A percentile compares a stretch with the other conserved stretches of the same genome.
phyloP scores from a whole-genome alignment of 176 grass and related monocot genomes.

The Oryza australiensis region DNA sequence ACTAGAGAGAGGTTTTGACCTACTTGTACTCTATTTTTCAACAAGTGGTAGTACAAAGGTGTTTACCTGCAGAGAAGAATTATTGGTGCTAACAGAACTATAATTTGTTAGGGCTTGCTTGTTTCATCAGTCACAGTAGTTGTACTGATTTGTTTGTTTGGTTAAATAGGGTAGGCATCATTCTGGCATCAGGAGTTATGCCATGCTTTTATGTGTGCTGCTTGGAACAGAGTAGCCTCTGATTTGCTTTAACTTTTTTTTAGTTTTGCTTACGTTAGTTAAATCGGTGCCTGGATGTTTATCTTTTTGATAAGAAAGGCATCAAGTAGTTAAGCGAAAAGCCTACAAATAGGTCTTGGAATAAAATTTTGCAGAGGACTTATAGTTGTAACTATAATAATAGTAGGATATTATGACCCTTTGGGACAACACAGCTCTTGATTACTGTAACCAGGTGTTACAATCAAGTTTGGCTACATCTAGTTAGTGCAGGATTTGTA shows the following conservation, averaged over 20 bases:
- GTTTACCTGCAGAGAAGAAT: background rate
- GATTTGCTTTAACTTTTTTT: background rate
- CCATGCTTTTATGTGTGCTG: background rate
- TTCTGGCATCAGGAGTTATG: conserved; percentile 18
- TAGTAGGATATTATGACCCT: background rate
- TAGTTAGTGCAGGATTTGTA: background rate
- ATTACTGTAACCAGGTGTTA: background rate
- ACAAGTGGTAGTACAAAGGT: background rate
- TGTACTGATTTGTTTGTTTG: background rate
- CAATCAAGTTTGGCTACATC: background rate
- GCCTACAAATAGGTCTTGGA: background rate
- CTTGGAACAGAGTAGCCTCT: background rate
- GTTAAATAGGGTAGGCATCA: conserved; percentile 21
- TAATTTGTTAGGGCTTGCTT: background rate
- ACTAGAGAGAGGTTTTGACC: background rate
- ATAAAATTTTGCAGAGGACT: background rate
- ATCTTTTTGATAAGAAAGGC: background rate
- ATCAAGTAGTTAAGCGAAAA: background rate
- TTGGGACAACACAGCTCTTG: background rate
- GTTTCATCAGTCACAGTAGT: background rate
- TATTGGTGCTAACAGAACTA: background rate
- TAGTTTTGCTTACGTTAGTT: background rate
- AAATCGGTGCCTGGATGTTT: background rate
- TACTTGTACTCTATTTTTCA: background rate
- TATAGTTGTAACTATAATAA: no score